Conservation (phyloP, 1,284 basidiomycete species). For the Megacollybia platyphylla region DNA sequence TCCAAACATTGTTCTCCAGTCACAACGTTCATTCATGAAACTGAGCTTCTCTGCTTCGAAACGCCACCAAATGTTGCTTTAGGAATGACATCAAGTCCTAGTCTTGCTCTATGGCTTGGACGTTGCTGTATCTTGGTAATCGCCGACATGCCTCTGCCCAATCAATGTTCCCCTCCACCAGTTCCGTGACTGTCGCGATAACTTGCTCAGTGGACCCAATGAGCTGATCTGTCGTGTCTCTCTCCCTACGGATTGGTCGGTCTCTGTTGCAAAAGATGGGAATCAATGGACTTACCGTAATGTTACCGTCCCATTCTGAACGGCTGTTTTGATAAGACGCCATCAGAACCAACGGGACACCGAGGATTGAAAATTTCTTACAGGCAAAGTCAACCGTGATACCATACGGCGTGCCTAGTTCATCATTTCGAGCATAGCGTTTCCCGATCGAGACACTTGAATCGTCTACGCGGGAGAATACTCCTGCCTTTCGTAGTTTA, state of each 20-base stretch:
- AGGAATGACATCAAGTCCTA: too few species aligned
- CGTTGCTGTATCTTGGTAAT: slow-evolving; percentile 79
- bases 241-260: slow-evolving; percentile 44
- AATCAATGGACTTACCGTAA: slow-evolving; percentile 45
- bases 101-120: slow-evolving; percentile 57
- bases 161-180: slow-evolving; percentile 61
- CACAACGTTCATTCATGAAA: too few species aligned
- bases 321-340: slow-evolving; percentile 31
- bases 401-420: slow-evolving; percentile 95
- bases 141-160: slow-evolving; percentile 72
- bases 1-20: too few species aligned
- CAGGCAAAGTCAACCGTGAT: slow-evolving; percentile 97
- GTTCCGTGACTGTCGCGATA: slow-evolving; percentile 65
- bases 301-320: slow-evolving; percentile 83
- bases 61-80: too few species aligned
- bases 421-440: slow-evolving; percentile 96
- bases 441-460: slow-evolving; percentile 92
- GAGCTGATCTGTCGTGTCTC: slow-evolving; percentile 88
- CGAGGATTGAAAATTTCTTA: slow-evolving; percentile 27
- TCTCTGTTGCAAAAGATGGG: slow-evolving; percentile 3
- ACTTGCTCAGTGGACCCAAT: slow-evolving; percentile 93
- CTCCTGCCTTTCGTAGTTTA: slow-evolving; percentile 78
- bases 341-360: slow-evolving; percentile 8
- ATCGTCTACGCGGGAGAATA: slow-evolving; percentile 91
- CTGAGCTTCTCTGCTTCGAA: too few species aligned